Conservation (phyloP, 2,329 filamentous ascomycete species). For the Escovopsis weberi region DNA sequence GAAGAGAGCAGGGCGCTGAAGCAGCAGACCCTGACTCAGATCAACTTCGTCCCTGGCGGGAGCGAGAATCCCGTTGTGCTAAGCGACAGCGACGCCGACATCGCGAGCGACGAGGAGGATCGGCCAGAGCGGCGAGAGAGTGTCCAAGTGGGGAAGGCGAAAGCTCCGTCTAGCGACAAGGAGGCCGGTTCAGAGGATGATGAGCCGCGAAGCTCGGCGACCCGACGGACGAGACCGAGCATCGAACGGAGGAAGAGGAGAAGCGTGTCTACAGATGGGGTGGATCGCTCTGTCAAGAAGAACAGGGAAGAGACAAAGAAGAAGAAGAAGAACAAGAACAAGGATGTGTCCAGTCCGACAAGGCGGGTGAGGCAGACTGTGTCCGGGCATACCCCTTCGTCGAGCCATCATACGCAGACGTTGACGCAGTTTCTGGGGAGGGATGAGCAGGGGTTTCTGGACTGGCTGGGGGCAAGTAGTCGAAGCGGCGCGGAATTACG, state of each 20-base stretch:
- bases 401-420: constrained; percentile 27
- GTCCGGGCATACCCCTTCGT: constrained; percentile 14
- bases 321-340: constrained; percentile 5
- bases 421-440: constrained; percentile 24
- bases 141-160: not conserved
- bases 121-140: constrained; percentile 3
- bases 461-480: constrained; percentile 16
- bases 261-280: constrained; percentile 15
- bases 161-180: not conserved
- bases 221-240: constrained; percentile 11
- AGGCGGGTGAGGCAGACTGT: constrained; percentile 9
- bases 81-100: constrained; percentile 16
- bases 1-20: constrained; percentile 1
- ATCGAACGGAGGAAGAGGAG: constrained; percentile 12
- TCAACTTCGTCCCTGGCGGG: constrained; percentile 24
- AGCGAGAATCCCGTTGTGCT: constrained; percentile 15
- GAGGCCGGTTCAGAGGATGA: constrained; percentile 3
- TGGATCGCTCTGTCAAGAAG: not conserved
- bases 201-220: not conserved
- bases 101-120: constrained; percentile 8
- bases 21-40: constrained; percentile 30
- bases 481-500: constrained; percentile 1
- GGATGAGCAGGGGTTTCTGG: constrained; percentile 17
- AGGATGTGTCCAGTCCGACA: no score
- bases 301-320: not conserved